These are phyloP conservation scores for Diplodia scrobiculata DNA, from an alignment of 2,329 filamentous ascomycete genomes.

Conservation along the genomic window DNA sequence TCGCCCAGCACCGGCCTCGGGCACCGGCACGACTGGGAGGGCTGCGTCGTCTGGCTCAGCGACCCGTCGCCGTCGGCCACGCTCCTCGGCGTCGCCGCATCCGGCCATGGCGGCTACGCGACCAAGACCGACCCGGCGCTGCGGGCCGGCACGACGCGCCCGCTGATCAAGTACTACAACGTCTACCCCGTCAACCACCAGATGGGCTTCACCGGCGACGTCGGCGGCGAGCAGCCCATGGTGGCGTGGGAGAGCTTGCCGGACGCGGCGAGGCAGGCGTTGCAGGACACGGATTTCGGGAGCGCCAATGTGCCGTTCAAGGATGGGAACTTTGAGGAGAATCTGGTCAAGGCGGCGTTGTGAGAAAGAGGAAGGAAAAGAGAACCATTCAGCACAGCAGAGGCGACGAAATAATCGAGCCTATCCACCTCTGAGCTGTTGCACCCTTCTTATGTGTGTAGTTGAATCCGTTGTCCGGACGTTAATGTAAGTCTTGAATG, in stretches of 20 bases:
- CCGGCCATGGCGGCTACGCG: constrained; percentile 55
- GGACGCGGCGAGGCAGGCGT: constrained; percentile 46
- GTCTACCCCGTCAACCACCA: constrained; percentile 55
- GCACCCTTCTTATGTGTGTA: too few species aligned
- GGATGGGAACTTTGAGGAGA: constrained; percentile 51
- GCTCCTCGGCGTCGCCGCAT: constrained; percentile 55
- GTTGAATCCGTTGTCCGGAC: too few species aligned
- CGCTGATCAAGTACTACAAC: constrained; percentile 55
- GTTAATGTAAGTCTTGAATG: neutral
- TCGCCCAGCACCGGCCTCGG: constrained; percentile 50
- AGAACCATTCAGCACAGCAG: too few species aligned
- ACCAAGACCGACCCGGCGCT: constrained; percentile 49
- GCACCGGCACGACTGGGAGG: constrained; percentile 62
- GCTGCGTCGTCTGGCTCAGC: constrained; percentile 55
- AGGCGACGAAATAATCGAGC: too few species aligned
- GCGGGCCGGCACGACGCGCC: constrained; percentile 42
- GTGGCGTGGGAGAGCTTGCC: constrained; percentile 56
- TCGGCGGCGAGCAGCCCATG: constrained; percentile 51
- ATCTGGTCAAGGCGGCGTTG: constrained; percentile 44
- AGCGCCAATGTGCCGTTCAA: constrained; percentile 53
- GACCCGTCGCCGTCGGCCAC: constrained; percentile 20
- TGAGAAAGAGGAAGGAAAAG: constrained; percentile 12
- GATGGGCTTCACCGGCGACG: constrained; percentile 45
- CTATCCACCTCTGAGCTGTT: too few species aligned
- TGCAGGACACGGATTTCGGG: constrained; percentile 54